A percentile compares a stretch with the other conserved stretches of the same genome.
Conservation (phyloP, 2,329 filamentous ascomycete species). For the Parasarocladium wereldwijsianum region DNA sequence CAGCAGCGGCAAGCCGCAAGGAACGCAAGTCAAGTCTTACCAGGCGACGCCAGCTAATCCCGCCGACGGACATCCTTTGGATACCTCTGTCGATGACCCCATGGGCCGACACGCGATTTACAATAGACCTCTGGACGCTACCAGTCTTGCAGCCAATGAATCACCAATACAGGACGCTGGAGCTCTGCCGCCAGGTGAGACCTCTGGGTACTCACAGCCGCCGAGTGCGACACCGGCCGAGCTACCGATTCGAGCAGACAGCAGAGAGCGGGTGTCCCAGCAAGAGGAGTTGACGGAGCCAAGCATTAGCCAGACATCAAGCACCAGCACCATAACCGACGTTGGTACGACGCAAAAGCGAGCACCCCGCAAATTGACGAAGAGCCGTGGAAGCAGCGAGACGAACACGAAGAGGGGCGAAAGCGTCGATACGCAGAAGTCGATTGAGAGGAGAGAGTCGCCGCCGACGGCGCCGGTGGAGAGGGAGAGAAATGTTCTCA, state of each 20-base stretch:
- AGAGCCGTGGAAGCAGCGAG: conserved; percentile 23
- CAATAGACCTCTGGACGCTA: conserved; percentile 16
- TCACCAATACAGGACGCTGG: conserved; percentile 6
- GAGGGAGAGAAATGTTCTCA: no score
- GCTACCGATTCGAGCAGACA: conserved; percentile 18
- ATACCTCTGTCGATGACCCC: conserved; percentile 10
- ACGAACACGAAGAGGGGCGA: conserved; percentile 6
- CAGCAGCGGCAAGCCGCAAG: no score
- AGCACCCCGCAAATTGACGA: conserved; percentile 26
- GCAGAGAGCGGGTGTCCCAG: conserved; percentile 1
- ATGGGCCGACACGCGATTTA: conserved; percentile 18
- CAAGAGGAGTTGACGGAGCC: not conserved
- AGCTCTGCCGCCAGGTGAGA: conserved; percentile 11
- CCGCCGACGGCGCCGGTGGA: no score
- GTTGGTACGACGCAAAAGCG: conserved; percentile 15
- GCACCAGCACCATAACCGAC: conserved; percentile 2
- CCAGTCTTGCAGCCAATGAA: conserved; percentile 7
- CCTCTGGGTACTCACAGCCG: conserved; percentile 9
- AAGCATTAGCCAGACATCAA: conserved; percentile 4
- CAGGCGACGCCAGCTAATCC: conserved; percentile 6
- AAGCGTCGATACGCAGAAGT: not conserved
- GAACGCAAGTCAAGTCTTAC: no score
- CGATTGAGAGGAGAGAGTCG: no score
- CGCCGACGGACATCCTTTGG: conserved; percentile 6
- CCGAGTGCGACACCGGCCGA: conserved; percentile 11